Percentiles rank a stretch among this genome's conserved stretches.
Evolutionary conservation across 257 asterid species (phyloP).

Genomic region (Sherardia arvensis): DNA sequence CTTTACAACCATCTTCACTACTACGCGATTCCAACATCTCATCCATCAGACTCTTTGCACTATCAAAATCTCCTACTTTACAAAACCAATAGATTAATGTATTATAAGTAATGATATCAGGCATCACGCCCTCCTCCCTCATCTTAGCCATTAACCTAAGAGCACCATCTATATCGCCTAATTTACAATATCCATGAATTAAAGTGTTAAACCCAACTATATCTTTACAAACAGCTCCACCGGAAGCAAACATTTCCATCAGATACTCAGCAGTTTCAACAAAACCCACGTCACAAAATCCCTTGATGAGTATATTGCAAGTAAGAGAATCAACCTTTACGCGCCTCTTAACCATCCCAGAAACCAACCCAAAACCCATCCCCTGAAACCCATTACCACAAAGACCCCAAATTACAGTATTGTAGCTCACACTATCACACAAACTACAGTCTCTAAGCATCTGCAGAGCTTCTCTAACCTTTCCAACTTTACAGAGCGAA

Average conservation of each 20-base stretch:
- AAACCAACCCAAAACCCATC: conserved; percentile 59
- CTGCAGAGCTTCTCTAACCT: conserved; percentile 35
- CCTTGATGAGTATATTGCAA: conserved; percentile 68
- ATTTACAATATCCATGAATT: conserved; percentile 56
- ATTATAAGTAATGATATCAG: conserved; percentile 66
- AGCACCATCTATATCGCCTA: conserved; percentile 38
- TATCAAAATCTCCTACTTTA: conserved; percentile 58
- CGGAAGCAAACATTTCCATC: conserved; percentile 42
- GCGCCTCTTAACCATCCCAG: conserved; percentile 66
- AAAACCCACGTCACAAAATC: conserved; percentile 66
- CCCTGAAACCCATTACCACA: conserved; percentile 50
- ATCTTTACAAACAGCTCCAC: conserved; percentile 29
- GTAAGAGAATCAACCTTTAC: conserved; percentile 45
- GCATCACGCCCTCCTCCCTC: conserved; percentile 40
- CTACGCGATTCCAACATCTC: conserved; percentile 27
- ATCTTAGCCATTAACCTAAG: conserved; percentile 43
- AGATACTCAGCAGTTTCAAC: conserved; percentile 49
- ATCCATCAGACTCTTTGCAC: conserved; percentile 54
- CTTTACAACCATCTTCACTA: background rate
- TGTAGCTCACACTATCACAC: conserved; percentile 61
- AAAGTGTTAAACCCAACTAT: conserved; percentile 63
- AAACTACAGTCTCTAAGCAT: conserved; percentile 39
- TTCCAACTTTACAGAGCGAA: conserved; percentile 57
- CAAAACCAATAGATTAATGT: conserved; percentile 65
- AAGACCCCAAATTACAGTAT: conserved; percentile 86